Evolutionary conservation across 768 basidiomycete species (phyloP), one percentile per base, ranked within the genome.

Genomic region (Serendipita sp.): DNA sequence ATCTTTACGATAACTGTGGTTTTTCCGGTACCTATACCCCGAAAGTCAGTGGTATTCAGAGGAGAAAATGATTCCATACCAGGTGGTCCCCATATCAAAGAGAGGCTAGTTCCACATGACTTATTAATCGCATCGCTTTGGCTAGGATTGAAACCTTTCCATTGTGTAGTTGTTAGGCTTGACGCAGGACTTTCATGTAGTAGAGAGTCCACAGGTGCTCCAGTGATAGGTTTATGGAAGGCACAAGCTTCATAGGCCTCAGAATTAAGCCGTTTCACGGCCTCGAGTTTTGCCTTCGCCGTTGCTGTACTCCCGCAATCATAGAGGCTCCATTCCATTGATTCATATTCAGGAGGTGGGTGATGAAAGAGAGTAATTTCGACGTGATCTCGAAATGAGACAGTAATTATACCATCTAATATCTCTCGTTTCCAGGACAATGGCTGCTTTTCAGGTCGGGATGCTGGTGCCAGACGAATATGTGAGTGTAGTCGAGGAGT

Each of bases 21-120:
- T 70, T 86, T 87, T 40, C 85, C 84, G 0, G 85, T 87, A 0
- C 85, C 85, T 85, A 60, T 3, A 67, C 8, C 8, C 8, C 34
- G 27, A 23, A 10, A 13, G 13, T 40, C 5, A 60, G 55, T 60
- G 31, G 13, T n/a, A 8, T 18, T n/a, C 8, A 50, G 18, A 50
- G 18, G 5, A 8, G 48, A 5, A 31, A 50, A 40, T 53, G 37
- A 50, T 63, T 45, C 46, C 63, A 43, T 45, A 81, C 84, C 83
- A 66, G 85, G 85, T 6, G 85, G 84, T 2, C 85, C 84, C 85
- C 85, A 86, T 4, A 86, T 84, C 44, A 86, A 69, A 34, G 82
- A 79, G 33, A 85, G 69, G 8, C 72, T 75, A 0, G 75, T 73
- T 37, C 73, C 67, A 65, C 76, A 79, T 0, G 81, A 78, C 16